phyloP scores from a whole-genome alignment of 176 grass and related monocot species.

The Triticum turgidum region DNA sequence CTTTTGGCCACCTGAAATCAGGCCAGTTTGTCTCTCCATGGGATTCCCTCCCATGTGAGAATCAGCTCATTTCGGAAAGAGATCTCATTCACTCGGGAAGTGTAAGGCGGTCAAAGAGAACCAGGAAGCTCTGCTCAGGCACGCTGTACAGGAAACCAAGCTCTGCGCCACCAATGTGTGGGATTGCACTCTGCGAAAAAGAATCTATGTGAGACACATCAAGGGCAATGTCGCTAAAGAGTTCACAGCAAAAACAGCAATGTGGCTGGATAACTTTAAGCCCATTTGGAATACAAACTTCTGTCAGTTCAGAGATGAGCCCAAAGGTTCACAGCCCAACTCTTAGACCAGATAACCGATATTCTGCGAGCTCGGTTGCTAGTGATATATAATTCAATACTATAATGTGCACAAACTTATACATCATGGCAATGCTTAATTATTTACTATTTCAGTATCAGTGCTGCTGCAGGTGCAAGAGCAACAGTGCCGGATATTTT shows the following conservation, averaged over 20 bases:
- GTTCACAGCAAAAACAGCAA: background rate
- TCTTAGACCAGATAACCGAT: background rate
- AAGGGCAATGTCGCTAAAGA: background rate
- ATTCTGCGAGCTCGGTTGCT: background rate
- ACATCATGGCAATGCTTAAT: background rate
- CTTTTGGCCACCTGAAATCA: background rate
- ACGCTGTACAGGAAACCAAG: constrained; percentile 87
- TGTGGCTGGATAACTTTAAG: background rate
- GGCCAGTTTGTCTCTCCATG: background rate
- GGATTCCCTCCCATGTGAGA: constrained; percentile 22
- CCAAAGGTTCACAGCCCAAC: background rate
- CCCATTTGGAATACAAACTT: background rate
- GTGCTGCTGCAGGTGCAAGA: background rate
- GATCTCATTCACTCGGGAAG: constrained; percentile 63
- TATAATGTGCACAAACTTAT: background rate
- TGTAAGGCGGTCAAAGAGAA: constrained; percentile 78
- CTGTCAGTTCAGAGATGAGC: background rate
- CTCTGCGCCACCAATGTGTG: constrained; percentile 64
- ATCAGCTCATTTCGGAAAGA: background rate
- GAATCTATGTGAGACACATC: background rate
- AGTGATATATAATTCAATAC: background rate
- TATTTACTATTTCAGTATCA: background rate
- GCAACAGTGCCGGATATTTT: background rate
- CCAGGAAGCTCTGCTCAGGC: constrained; percentile 89
- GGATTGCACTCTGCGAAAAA: constrained; percentile 57